Evolutionary conservation across 2,329 filamentous ascomycete genomes (phyloP), one percentile per base, ranked within the genome.

Genomic region (Orbilia quercus): DNA sequence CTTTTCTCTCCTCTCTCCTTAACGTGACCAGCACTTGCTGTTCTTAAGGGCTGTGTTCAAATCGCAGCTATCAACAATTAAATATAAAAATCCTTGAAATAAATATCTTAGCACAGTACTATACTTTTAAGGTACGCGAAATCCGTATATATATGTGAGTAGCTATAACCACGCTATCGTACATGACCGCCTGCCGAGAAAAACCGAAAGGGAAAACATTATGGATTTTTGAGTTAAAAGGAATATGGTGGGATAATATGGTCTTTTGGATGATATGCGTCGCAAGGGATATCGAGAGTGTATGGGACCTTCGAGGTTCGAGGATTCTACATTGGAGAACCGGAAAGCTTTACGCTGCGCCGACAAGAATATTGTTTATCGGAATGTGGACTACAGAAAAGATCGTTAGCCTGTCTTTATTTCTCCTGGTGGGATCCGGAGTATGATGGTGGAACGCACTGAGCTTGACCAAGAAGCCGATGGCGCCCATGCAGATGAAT

Each of bases 401-500:
- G 25, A 44, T n/a, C n/a, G 48, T 54, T 47, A 59, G 47, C n/a
- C 16, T 5, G 22, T 47, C 7, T 7, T 6, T 9, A 12, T 36
- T 28, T 11, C 31, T 34, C n/a, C 22, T 53, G 55, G 7, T 11
- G 11, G 28, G 22, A 48, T 16, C n/a, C n/a, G n/a, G n/a, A n/a
- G n/a, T n/a, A n/a, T n/a, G n/a, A 40, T 20, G 50, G 23, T 36
- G 42, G 23, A 28, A 77, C 80, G 60, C 77, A 80, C 81, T 81
- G 62, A 85, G 82, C 80, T 85, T 85, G 77, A 84, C 83, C 48
- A 84, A 77, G 78, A 84, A 84, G 76, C 83, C 83, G 70, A 85
- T 84, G 63, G 83, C 82, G 50, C 83, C 84, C 84, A 85, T 85
- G 53, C 84, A 82, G 44, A 85, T 75, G 79, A 85, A 85, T 71